These are phyloP conservation scores for Diutina siamensis DNA, from an alignment of 1,139 yeast genomes.

Conservation along the genomic window DNA sequence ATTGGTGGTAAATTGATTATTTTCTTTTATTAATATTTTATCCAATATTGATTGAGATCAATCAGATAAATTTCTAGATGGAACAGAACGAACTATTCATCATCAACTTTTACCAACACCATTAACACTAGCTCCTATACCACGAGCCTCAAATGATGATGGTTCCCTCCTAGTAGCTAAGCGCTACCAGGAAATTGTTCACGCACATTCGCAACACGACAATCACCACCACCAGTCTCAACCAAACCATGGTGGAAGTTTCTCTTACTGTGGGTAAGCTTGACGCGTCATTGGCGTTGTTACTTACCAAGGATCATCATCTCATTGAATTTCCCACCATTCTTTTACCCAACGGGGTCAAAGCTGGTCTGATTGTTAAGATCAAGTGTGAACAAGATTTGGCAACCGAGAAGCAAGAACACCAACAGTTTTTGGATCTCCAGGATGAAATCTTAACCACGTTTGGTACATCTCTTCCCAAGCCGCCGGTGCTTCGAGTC, in stretches of 20 bases:
- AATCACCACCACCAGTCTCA: no score
- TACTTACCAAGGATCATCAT: constrained; percentile 88
- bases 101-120: no score
- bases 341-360: constrained; percentile 77
- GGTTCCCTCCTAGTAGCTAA: no score
- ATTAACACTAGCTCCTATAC: no score
- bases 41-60: no score
- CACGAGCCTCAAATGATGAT: no score
- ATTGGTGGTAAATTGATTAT: no score
- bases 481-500: constrained; percentile 56
- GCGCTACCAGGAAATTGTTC: no score
- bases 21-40: no score
- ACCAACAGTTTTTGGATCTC: constrained; percentile 42
- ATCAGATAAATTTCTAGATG: no score
- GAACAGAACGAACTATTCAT: no score
- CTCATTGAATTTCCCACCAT: constrained; percentile 93
- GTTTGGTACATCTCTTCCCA: constrained; percentile 69
- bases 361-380: constrained; percentile 89
- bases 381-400: constrained; percentile 74
- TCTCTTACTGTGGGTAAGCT: constrained; percentile 91
- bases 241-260: constrained; percentile 69
- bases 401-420: constrained; percentile 55
- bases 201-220: no score
- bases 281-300: constrained; percentile 86
- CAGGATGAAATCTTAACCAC: constrained; percentile 65